Evolutionary conservation across 352 stramenopile species (phyloP), one percentile per base, ranked within the genome.

Genomic region (Globisporangium okanoganense): DNA sequence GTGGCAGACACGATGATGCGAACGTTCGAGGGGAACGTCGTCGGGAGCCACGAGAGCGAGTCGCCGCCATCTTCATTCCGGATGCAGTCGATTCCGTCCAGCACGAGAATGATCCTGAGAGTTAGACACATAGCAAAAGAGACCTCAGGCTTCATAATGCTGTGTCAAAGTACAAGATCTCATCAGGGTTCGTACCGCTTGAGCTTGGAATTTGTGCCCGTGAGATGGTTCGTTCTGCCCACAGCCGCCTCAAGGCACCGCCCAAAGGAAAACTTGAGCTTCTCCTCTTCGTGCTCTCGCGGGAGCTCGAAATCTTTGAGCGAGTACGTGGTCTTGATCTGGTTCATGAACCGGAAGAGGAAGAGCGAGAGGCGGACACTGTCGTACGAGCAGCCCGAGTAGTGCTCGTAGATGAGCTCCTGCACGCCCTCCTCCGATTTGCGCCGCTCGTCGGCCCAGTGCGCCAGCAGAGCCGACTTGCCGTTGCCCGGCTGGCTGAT

Each of bases 371-470:
- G 69, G 60, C 92, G 90, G 56, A 94, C 81, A 54, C 79, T 91
- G 62, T 94, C 85, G 58, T 88, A 94, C 18, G 85, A 93, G 58
- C 85, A 92, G 12, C 85, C 85, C 13, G 70, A 65, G 54, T 92
- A 92, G 68, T 94, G 85, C 40, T 92, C 76, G 53, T 91, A 92
- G 58, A 94, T 88, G 47, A 93, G 70, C 60, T 92, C 83, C 25
- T 76, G 67, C 1, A 58, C 62, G 2, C 60, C 67, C 25, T 72
- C 66, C 2, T 69, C 62, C 16, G 64, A 73, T 12, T 57, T 35
- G 1, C 77, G 77, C 0, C 82, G 78, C 31, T 75, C 62, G 3
- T 79, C 70, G 0, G 81, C 83, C 82, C 83, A 93, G 56, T 94
- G 84, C 0, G 82, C 76, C 2, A 94, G 70, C 36, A 94, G 58